Base-by-base conservation (phyloP, 2,329 filamentous ascomycete species). In the Escovopsis weberi region DNA sequence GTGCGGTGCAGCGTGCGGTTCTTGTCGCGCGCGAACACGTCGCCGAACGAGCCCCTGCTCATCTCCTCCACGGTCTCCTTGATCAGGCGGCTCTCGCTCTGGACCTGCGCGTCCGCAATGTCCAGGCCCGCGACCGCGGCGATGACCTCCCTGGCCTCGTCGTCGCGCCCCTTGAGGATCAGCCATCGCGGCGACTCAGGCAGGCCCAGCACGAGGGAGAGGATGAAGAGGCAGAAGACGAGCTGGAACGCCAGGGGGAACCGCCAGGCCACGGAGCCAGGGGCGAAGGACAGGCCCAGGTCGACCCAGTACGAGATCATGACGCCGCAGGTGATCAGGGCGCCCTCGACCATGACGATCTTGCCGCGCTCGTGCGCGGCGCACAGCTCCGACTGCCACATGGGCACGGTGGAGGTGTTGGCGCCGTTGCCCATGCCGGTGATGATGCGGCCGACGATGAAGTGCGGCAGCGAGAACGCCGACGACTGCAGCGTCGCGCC, bases 11-110 rank as follows among this genome's bases (percentile, higher is more conserved):
- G 65, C 35, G 58, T 52, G 26, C 79, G 69, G 67, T 76, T 79
- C 43, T 70, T 58, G 26, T 70, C 68, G 7, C 73, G 66, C 11
- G 63, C 69, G 52, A 80, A 78, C 59, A 80, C 69, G 42, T 77
- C 66, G 2, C 53, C 54, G 66, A 72, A 80, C 2, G 67, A 72
- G 4, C 74, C 68, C 42, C 81, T 78, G 28, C 76, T 78, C 41
- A 68, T 64, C 54, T 87, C 81, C n/a, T 76, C 61, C n/a, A 83
- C 78, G 1, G 82, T 75, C 42, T 79, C 72, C 48, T 72, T 72
- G 54, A 81, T 81, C 46, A 77, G 70, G 37, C 65, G 62, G 54
- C 72, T 76, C 52, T 80, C 75, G 12, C 63, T 59, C 12, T 74
- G 58, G 37, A 82, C 72, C 55, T 67, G 76, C 2, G 72, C 70